Conservation (phyloP, 1,139 yeast species). For the Sugiyamaella sp. region DNA sequence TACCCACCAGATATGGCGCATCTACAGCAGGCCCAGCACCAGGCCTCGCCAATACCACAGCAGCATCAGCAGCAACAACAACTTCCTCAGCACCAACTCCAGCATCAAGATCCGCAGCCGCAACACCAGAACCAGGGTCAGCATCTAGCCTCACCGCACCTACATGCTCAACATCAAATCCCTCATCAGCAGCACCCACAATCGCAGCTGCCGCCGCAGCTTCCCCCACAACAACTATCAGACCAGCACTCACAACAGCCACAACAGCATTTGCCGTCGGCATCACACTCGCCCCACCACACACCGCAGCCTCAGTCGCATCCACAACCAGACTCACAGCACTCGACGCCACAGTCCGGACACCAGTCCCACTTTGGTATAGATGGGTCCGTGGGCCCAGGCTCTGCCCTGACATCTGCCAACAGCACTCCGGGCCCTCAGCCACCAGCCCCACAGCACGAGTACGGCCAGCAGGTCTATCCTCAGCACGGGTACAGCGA, state of each 20-base stretch:
- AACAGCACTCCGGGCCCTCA: constrained; percentile 10
- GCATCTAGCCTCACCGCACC: too few relatives aligned
- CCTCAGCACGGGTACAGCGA: constrained; percentile 28
- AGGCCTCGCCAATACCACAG: constrained; percentile 17
- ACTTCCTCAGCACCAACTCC: constrained; percentile 10
- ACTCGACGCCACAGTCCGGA: constrained; percentile 5
- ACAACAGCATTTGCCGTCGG: constrained; percentile 8
- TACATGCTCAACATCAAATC: too few relatives aligned
- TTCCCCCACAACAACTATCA: constrained; percentile 8
- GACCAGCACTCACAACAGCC: constrained; percentile 20
- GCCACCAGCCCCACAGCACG: constrained; percentile 14
- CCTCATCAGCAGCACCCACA: constrained; percentile 19
- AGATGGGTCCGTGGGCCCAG: constrained; percentile 2
- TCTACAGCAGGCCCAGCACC: constrained; percentile 12
- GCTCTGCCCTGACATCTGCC: constrained; percentile 1
- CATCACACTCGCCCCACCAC: constrained; percentile 1
- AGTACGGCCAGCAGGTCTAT: constrained; percentile 20
- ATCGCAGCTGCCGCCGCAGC: background rate
- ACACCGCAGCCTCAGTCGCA: constrained; percentile 14
- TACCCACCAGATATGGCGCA: constrained; percentile 5
- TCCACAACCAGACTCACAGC: background rate
- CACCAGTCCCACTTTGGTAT: constrained; percentile 6
- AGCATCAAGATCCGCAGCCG: constrained; percentile 12
- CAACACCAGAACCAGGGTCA: too few relatives aligned
- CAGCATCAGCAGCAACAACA: constrained; percentile 23